Percentiles rank a stretch among this genome's conserved stretches.
Conservation (phyloP, 805 yeast genomes). For the Lipomyces mesembrius region DNA sequence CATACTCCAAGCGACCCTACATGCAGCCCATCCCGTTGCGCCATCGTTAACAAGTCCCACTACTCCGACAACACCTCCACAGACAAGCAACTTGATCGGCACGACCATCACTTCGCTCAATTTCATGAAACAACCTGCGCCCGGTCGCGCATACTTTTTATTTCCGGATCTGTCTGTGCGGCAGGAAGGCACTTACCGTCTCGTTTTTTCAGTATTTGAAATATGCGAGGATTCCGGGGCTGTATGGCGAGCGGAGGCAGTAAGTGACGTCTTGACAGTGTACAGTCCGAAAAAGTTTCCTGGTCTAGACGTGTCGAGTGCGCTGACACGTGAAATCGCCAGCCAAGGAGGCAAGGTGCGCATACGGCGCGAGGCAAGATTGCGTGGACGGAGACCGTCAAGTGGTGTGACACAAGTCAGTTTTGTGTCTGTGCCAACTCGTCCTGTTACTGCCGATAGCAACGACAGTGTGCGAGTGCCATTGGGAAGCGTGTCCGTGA, state of each 20-base stretch:
- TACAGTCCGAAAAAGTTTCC: conserved; percentile 47
- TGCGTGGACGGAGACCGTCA: conserved; percentile 9
- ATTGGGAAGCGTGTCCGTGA: neutral
- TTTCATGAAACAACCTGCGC: conserved; percentile 39
- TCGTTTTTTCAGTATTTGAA: conserved; percentile 44
- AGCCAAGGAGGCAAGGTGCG: conserved; percentile 44
- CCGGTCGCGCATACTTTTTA: conserved; percentile 43
- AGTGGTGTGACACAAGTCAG: neutral
- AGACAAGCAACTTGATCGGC: conserved; percentile 32
- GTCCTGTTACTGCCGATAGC: neutral
- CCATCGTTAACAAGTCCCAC: conserved; percentile 1
- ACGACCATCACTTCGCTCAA: conserved; percentile 31
- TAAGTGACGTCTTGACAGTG: conserved; percentile 41
- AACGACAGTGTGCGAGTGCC: neutral
- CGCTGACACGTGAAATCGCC: conserved; percentile 44
- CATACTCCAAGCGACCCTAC: conserved; percentile 39
- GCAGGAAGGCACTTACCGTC: conserved; percentile 44
- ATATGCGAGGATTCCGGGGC: conserved; percentile 34
- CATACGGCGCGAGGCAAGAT: conserved; percentile 42
- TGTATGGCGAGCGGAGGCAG: conserved; percentile 37
- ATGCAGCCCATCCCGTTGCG: conserved; percentile 13
- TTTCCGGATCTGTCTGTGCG: conserved; percentile 45
- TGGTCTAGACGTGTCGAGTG: conserved; percentile 44
- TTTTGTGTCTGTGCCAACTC: neutral
- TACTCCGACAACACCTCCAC: conserved; percentile 25